Conservation (phyloP, 805 yeast species). For the Candida boleticola region DNA sequence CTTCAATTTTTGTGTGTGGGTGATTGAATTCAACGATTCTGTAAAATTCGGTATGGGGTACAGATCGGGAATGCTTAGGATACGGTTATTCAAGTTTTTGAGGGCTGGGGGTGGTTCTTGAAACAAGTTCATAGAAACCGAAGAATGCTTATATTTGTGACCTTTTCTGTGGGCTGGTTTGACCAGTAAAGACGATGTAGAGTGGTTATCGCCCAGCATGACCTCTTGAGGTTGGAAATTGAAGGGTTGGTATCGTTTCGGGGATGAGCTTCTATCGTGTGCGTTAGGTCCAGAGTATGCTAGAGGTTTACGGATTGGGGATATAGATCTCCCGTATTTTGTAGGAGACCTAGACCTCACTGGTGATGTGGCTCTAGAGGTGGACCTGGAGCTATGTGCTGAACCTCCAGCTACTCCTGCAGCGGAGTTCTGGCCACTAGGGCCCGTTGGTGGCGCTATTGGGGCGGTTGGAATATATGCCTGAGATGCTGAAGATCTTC, state of each 20-base stretch:
- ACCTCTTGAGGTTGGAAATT: conserved; percentile 58
- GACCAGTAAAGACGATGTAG: conserved; percentile 23
- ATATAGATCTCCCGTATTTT: neutral
- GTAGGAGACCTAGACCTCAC: conserved; percentile 32
- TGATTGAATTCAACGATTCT: conserved; percentile 64
- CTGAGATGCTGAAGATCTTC: conserved; percentile 1
- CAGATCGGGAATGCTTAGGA: conserved; percentile 57
- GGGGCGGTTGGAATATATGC: conserved; percentile 16
- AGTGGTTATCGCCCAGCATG: conserved; percentile 19
- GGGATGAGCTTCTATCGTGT: neutral
- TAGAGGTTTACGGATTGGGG: conserved; percentile 1
- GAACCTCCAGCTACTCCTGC: neutral
- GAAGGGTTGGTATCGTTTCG: conserved; percentile 48
- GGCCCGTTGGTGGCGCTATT: conserved; percentile 20
- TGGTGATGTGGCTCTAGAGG: conserved; percentile 17
- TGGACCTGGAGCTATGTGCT: conserved; percentile 1
- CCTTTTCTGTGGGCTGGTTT: conserved; percentile 82
- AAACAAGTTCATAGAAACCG: conserved; percentile 92
- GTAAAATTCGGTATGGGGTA: conserved; percentile 69
- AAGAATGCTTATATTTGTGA: conserved; percentile 92
- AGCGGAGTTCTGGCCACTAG: too few species aligned
- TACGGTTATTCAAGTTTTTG: conserved; percentile 46
- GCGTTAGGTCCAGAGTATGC: neutral
- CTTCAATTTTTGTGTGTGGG: conserved; percentile 54
- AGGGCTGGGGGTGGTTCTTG: conserved; percentile 74